These are phyloP conservation scores for Saprolegnia diclina DNA, from an alignment of 352 stramenopile genomes.

Conservation along the genomic window DNA sequence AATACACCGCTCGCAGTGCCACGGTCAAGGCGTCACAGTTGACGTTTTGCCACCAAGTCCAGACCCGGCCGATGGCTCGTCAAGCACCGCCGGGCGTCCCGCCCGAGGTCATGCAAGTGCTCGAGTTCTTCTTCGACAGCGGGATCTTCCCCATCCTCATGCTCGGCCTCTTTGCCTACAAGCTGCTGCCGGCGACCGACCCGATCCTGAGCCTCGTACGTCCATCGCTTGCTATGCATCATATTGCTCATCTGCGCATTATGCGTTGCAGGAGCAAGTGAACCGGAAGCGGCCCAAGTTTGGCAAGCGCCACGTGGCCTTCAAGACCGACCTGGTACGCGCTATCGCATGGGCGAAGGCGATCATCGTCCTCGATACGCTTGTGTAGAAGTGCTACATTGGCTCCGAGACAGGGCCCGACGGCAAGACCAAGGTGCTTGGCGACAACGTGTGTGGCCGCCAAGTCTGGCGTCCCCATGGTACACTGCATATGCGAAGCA, in stretches of 20 bases:
- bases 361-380: background rate
- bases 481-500: background rate
- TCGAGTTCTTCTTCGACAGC: conserved; percentile 22
- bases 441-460: conserved; percentile 20
- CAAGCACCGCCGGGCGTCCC: background rate
- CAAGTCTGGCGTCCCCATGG: conserved; percentile 26
- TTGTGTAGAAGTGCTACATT: conserved; percentile 21
- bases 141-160: conserved; percentile 1
- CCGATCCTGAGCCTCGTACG: conserved; percentile 15
- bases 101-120: background rate
- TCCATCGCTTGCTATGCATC: background rate
- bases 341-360: background rate
- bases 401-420: conserved; percentile 19
- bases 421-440: conserved; percentile 18
- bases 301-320: conserved; percentile 8
- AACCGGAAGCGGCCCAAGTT: conserved; percentile 21
- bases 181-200: conserved; percentile 23
- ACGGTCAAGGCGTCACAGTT: too few species aligned
- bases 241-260: background rate
- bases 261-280: conserved; percentile 15
- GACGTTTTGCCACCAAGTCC: too few species aligned
- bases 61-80: background rate
- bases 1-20: too few species aligned
- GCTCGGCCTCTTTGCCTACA: conserved; percentile 19
- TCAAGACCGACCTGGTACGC: conserved; percentile 22